Base-by-base conservation (phyloP, 768 basidiomycete genomes). In the Hygrophorus pudorinus region DNA sequence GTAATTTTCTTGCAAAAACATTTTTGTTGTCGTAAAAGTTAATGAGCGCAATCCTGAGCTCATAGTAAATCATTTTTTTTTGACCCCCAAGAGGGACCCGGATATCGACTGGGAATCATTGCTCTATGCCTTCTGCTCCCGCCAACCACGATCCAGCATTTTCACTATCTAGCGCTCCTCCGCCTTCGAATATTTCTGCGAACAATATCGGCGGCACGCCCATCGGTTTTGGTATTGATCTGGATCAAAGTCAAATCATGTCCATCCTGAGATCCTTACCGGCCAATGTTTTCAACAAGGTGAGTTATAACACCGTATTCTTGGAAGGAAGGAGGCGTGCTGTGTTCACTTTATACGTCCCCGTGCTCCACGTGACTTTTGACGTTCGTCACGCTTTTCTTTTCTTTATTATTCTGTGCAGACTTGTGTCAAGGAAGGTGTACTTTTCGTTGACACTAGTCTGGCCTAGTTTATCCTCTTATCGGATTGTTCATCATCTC, bases 161-260 rank as follows among this genome's bases (percentile, higher is more conserved):
- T 50, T 55, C 56, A 37, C 10, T 53, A 53, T 50, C 52, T 58
- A 43, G 53, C 56, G 2, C 49, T 57, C 35, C 51, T 62, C 10
- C 61, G 60, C 46, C 53, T 34, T 33, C 42, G n/a, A 36, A 30
- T 32, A 18, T 59, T 41, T 49, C 61, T 10, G 54, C 53, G 27
- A 50, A 48, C 5, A 36, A 36, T 21, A 34, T 36, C 34, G 42
- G 42, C 33, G 59, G 56, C 12, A 29, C 63, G 29, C 40, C 62
- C 17, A 24, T 35, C 8, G 36, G 55, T 28, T 62, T 65, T 31
- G 30, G 65, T 31, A 30, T 54, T 10, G 59, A 61, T 8, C 60
- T 81, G 38, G 75, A 78, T 54, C 65, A 71, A 16, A 65, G 66
- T 27, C 81, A 83, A 59, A 67, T 85, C 43, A 66, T 78, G 60